A percentile compares a stretch with the other conserved stretches of the same genome.
These are phyloP conservation scores for Annulohypoxylon nitens DNA, from an alignment of 495 filamentous ascomycete genomes.

Conservation along the genomic window DNA sequence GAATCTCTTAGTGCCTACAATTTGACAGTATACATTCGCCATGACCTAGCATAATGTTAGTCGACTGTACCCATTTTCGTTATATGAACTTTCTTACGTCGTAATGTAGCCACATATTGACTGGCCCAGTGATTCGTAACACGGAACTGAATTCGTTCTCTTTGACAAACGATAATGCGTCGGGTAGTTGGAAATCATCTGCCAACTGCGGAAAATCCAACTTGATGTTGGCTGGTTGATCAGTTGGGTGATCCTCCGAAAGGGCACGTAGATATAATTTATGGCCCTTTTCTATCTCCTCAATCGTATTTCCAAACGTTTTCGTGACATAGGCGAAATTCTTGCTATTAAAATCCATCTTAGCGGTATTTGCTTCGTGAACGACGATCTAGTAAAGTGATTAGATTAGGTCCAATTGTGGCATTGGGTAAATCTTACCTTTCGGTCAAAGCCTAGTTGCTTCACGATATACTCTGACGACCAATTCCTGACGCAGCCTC, in stretches of 20 bases:
- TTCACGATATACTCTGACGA: conserved; percentile 74
- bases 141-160: conserved; percentile 82
- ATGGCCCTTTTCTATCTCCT: conserved; percentile 68
- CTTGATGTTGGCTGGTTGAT: conserved; percentile 74
- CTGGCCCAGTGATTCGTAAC: conserved; percentile 81
- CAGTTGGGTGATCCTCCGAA: conserved; percentile 73
- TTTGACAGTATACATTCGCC: conserved; percentile 89
- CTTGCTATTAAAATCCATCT: conserved; percentile 84
- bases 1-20: conserved; percentile 76
- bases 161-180: conserved; percentile 68
- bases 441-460: conserved; percentile 72
- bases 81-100: conserved; percentile 69
- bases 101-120: conserved; percentile 94
- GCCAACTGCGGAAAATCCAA: conserved; percentile 78
- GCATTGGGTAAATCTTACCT: conserved; percentile 60
- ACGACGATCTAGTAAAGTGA: conserved; percentile 70
- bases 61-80: not conserved
- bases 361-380: conserved; percentile 71
- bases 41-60: conserved; percentile 70
- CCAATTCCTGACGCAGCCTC: conserved; percentile 76
- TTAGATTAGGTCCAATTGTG: conserved; percentile 23
- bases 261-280: conserved; percentile 82
- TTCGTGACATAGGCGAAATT: conserved; percentile 84
- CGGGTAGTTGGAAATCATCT: conserved; percentile 77
- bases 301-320: conserved; percentile 75